Evolutionary conservation across 1,284 basidiomycete species (phyloP).

Genomic region (Fomitopsis palustris): DNA sequence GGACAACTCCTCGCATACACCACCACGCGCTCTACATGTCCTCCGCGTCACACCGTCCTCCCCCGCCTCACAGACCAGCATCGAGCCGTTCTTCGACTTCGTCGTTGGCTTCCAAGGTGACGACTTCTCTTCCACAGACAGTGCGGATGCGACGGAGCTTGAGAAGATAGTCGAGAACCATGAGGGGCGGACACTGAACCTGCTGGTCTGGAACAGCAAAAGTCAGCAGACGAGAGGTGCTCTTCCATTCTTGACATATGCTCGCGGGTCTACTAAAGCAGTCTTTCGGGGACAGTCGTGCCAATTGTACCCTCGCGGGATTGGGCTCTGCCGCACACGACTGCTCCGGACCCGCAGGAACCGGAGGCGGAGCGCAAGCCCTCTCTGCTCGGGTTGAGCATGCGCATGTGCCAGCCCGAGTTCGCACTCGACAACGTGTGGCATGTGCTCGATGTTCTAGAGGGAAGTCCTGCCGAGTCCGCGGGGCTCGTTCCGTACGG

Average conservation of each 20-base stretch:
- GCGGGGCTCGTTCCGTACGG: slow-evolving; percentile 85
- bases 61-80: slow-evolving; percentile 78
- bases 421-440: slow-evolving; percentile 90
- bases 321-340: slow-evolving; percentile 61
- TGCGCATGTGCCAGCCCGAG: slow-evolving; percentile 89
- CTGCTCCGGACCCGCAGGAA: slow-evolving; percentile 34
- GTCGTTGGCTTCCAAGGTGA: slow-evolving; percentile 86
- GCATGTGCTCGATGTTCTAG: slow-evolving; percentile 96
- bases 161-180: slow-evolving; percentile 84
- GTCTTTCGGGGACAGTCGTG: slow-evolving; percentile 55
- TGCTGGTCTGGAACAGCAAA: slow-evolving; percentile 93
- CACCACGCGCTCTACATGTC: slow-evolving; percentile 75
- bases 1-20: slow-evolving; percentile 39
- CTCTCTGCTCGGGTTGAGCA: slow-evolving; percentile 87
- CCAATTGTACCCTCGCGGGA: slow-evolving; percentile 79
- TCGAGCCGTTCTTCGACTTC: slow-evolving; percentile 98
- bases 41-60: slow-evolving; percentile 85
- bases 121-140: slow-evolving; percentile 47
- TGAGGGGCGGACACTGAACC: slow-evolving; percentile 75
- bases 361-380: slow-evolving; percentile 47
- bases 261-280: slow-evolving; percentile 4
- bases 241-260: background rate
- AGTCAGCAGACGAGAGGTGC: slow-evolving; percentile 78
- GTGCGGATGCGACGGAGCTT: slow-evolving; percentile 70
- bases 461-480: slow-evolving; percentile 93